Conservation (phyloP, 257 asterid genomes). For the Parsonsia alboflavescens region DNA sequence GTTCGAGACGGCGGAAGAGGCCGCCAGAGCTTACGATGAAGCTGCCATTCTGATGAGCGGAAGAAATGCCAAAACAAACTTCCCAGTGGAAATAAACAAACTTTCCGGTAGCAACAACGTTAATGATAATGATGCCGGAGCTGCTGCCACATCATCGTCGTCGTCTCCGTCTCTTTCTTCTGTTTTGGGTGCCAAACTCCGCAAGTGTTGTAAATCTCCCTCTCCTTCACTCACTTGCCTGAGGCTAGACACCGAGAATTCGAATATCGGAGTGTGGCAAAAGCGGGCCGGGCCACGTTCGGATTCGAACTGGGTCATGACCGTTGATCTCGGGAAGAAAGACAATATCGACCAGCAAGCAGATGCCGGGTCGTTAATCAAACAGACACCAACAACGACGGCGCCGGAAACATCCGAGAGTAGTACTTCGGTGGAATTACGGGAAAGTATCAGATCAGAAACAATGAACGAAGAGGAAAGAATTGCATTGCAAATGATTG, state of each 20-base stretch:
- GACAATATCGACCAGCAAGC: not conserved
- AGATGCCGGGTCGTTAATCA: not conserved
- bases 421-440: not conserved
- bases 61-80: constrained; percentile 56
- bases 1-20: constrained; percentile 55
- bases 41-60: constrained; percentile 57
- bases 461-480: constrained; percentile 39
- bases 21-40: constrained; percentile 55
- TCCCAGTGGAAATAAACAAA: constrained; percentile 26
- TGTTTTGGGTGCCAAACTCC: constrained; percentile 39
- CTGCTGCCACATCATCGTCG: constrained; percentile 8
- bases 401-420: not conserved
- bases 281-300: constrained; percentile 46
- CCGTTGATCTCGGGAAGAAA: constrained; percentile 40
- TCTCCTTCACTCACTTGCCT: constrained; percentile 57
- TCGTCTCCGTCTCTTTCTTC: constrained; percentile 27
- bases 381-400: not conserved
- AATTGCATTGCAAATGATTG: constrained; percentile 54
- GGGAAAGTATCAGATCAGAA: not conserved
- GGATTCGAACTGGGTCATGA: constrained; percentile 51
- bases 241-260: constrained; percentile 53
- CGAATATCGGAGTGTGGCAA: constrained; percentile 60
- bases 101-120: not conserved
- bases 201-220: constrained; percentile 35
- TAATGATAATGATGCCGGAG: not conserved